Percentiles rank a stretch among this genome's conserved stretches.
Evolutionary conservation across 768 basidiomycete species (phyloP).

Genomic region (Macrocybe gigantea): DNA sequence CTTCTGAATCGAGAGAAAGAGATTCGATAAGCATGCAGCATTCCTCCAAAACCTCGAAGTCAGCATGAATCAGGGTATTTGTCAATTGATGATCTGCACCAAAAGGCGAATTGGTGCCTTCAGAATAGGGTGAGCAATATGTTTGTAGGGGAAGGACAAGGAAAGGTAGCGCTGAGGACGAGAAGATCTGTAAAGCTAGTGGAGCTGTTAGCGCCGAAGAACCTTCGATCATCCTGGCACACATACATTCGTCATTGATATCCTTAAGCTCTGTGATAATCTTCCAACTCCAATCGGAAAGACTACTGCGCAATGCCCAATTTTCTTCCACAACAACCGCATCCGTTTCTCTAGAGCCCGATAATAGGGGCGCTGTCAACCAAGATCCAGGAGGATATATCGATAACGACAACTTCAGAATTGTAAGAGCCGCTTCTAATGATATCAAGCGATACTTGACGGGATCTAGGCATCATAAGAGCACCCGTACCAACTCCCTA

Average conservation of each 20-base stretch:
- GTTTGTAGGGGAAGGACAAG: slow-evolving; percentile 52
- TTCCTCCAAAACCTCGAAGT: slow-evolving; percentile 71
- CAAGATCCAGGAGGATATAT: slow-evolving; percentile 75
- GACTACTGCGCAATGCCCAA: slow-evolving; percentile 59
- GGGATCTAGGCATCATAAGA: slow-evolving; percentile 44
- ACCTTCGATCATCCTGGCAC: slow-evolving; percentile 37
- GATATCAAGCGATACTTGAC: slow-evolving; percentile 65
- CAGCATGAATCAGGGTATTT: slow-evolving; percentile 47
- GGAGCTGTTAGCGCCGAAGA: slow-evolving; percentile 5
- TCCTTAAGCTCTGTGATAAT: slow-evolving; percentile 69
- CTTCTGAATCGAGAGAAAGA: slow-evolving; percentile 71
- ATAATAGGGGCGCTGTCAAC: slow-evolving; percentile 20
- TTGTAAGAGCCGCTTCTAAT: slow-evolving; percentile 60
- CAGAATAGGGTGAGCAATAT: slow-evolving; percentile 51
- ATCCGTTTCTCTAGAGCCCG: slow-evolving; percentile 13
- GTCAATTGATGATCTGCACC: slow-evolving; percentile 33
- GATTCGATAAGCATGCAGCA: slow-evolving; percentile 73
- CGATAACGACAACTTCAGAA: slow-evolving; percentile 59
- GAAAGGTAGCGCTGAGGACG: slow-evolving; percentile 56
- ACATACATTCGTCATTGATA: slow-evolving; percentile 38
- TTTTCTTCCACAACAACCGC: slow-evolving; percentile 34
- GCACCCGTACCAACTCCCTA: not conserved
- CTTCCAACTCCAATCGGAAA: slow-evolving; percentile 77
- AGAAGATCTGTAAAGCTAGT: slow-evolving; percentile 52
- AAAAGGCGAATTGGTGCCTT: slow-evolving; percentile 31